Evolutionary conservation across 2,329 filamentous ascomycete species (phyloP).

Genomic region (Curvularia lunata): DNA sequence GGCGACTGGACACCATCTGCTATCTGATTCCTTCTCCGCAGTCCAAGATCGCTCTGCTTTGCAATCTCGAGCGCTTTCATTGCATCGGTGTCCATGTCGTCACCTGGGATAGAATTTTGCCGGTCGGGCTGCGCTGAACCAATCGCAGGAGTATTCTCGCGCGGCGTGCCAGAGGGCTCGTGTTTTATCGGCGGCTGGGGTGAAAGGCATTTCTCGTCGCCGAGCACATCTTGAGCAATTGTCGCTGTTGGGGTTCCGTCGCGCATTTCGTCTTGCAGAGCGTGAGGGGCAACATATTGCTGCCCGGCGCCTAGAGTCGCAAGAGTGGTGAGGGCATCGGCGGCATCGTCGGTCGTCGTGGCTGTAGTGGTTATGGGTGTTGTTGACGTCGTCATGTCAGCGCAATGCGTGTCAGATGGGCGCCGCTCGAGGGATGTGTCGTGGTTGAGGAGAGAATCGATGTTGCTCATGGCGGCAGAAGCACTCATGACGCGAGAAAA

Average conservation of each 20-base stretch:
- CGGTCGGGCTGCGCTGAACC: slow-evolving; percentile 22
- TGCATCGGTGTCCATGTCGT: slow-evolving; percentile 47
- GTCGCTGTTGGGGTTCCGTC: slow-evolving; percentile 15
- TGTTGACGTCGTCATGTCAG: neutral
- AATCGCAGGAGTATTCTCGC: slow-evolving; percentile 42
- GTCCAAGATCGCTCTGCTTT: slow-evolving; percentile 54
- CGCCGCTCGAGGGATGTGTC: slow-evolving; percentile 26
- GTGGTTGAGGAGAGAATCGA: slow-evolving; percentile 47
- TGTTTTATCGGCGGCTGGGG: slow-evolving; percentile 50
- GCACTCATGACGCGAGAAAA: slow-evolving; percentile 14
- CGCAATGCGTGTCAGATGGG: slow-evolving; percentile 15
- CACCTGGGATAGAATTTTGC: slow-evolving; percentile 29
- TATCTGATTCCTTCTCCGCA: slow-evolving; percentile 46
- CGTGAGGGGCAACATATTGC: slow-evolving; percentile 46
- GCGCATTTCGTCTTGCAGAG: slow-evolving; percentile 35
- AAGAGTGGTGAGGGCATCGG: slow-evolving; percentile 49
- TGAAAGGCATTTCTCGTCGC: slow-evolving; percentile 23
- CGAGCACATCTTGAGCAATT: neutral
- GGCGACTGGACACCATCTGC: slow-evolving; percentile 51
- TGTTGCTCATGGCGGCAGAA: slow-evolving; percentile 40
- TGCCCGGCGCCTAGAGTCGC: slow-evolving; percentile 41
- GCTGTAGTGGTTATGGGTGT: slow-evolving; percentile 4
- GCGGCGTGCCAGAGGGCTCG: slow-evolving; percentile 49
- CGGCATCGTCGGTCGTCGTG: slow-evolving; percentile 47
- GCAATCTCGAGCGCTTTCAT: slow-evolving; percentile 53